These are phyloP conservation scores for Speleostelium caveatum DNA, from an alignment of 78 protist genomes.

Conservation along the genomic window DNA sequence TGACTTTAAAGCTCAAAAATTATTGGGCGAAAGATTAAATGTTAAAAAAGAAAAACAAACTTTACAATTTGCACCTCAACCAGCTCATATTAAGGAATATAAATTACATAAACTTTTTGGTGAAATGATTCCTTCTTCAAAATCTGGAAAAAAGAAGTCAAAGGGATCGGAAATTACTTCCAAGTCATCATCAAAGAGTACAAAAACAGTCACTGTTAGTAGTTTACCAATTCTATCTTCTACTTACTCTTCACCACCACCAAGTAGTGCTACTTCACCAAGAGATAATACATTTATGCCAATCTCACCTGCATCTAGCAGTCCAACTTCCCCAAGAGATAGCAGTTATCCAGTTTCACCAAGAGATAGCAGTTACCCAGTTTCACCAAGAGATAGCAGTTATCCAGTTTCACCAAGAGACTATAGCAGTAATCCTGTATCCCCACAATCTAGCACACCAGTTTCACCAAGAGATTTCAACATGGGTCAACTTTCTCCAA, in stretches of 20 bases:
- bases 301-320: neutral
- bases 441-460: neutral
- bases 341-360: neutral
- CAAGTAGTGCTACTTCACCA: neutral
- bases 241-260: neutral
- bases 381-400: neutral
- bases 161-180: no score
- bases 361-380: no score
- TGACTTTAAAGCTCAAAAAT: constrained; percentile 66
- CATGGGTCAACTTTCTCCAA: neutral
- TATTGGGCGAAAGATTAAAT: constrained; percentile 49
- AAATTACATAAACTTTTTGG: constrained; percentile 53
- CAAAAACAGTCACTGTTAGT: neutral
- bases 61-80: constrained; percentile 53
- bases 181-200: neutral
- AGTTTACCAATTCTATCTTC: neutral
- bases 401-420: neutral
- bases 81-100: constrained; percentile 23
- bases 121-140: constrained; percentile 49
- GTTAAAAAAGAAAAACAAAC: constrained; percentile 43
- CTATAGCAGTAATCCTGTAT: neutral
- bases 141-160: neutral
- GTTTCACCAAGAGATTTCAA: neutral
- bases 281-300: neutral
- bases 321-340: neutral